A percentile compares a stretch with the other conserved stretches of the same genome.
These are phyloP conservation scores for baker's yeast (Saccharomyces cerevisiae) DNA, from an alignment of 805 yeast genomes.

Conservation along the genomic window DNA sequence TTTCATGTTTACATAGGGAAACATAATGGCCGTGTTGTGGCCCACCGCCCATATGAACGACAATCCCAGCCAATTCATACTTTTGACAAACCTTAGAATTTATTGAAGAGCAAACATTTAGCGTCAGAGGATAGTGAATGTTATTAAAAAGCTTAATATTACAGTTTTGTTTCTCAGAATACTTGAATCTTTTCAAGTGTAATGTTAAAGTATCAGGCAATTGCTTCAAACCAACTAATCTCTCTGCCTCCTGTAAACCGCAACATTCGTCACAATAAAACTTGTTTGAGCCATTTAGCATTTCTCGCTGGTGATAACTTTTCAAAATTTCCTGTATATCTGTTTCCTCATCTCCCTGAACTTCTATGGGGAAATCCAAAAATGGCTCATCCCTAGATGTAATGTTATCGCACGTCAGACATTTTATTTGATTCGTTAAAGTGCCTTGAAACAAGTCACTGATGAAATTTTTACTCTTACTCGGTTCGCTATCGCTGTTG, in stretches of 20 bases:
- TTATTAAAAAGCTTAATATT: constrained; percentile 81
- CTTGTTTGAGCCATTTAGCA: constrained; percentile 78
- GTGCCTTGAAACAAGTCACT: constrained; percentile 76
- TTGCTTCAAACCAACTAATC: constrained; percentile 70
- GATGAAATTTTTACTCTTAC: constrained; percentile 38
- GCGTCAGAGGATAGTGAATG: constrained; percentile 66
- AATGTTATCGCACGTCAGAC: constrained; percentile 80
- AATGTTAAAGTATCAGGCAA: constrained; percentile 73
- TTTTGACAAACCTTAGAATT: constrained; percentile 38
- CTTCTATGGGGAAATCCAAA: constrained; percentile 77
- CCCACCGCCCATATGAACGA: constrained; percentile 94
- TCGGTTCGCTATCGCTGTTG: constrained; percentile 4
- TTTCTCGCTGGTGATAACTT: constrained; percentile 69
- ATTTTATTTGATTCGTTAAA: constrained; percentile 78
- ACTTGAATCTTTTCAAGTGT: constrained; percentile 86
- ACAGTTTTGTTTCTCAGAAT: constrained; percentile 69
- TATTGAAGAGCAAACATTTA: constrained; percentile 52
- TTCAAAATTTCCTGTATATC: constrained; percentile 42
- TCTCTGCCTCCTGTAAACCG: constrained; percentile 88
- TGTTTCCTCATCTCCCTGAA: constrained; percentile 69
- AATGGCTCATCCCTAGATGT: constrained; percentile 80
- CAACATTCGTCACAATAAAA: constrained; percentile 88
- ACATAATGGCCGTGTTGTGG: constrained; percentile 97
- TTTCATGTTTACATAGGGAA: constrained; percentile 68
- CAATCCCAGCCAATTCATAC: constrained; percentile 77